Evolutionary conservation across 768 basidiomycete species (phyloP), one percentile per base, ranked within the genome.

Genomic region (Thelephora ganbajun): DNA sequence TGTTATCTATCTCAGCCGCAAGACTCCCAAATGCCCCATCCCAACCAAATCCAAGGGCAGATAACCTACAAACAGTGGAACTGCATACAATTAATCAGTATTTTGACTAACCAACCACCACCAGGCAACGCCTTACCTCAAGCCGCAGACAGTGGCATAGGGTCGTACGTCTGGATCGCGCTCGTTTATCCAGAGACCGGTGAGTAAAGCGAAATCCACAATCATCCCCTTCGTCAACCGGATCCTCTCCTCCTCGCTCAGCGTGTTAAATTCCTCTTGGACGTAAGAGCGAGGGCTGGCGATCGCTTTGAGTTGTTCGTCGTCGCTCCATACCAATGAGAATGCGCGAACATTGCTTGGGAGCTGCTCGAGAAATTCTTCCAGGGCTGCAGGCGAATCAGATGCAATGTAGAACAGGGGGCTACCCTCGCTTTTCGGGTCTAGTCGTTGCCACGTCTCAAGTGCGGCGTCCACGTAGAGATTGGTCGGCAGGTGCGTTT

Each of bases 31-130:
- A 83, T 0, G 80, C 76, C 20, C 66, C 63, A 14, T 73, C 68
- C 79, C 80, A 85, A 5, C 77, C 80, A 26, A 83, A 58, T 7
- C 73, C 79, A 30, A 81, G 63, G 7, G 79, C 79, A 26, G 76
- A 63, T 47, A 80, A 50, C 46, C 65, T 70, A 58, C 82, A 83
- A 1, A 80, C 61, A 48, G 72, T 76, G 5, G 81, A 82, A 51
- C 80, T 83, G 50, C 13, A 9, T 14, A 14, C 16, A 46, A 45
- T 5, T 9, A 20, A 20, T 22, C 4, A 26, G n/a, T 33, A 44
- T 39, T 3, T 33, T 51, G 3, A 50, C 35, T 18, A 41, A 18
- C 20, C 16, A 47, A 43, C 20, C 30, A 30, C 26, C 47, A 48
- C n/a, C 45, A 48, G 18, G 20, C 19, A 2, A 41, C 37, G 6